Base-by-base conservation (phyloP, 306 rosid species). In the Luffa acutangula region DNA sequence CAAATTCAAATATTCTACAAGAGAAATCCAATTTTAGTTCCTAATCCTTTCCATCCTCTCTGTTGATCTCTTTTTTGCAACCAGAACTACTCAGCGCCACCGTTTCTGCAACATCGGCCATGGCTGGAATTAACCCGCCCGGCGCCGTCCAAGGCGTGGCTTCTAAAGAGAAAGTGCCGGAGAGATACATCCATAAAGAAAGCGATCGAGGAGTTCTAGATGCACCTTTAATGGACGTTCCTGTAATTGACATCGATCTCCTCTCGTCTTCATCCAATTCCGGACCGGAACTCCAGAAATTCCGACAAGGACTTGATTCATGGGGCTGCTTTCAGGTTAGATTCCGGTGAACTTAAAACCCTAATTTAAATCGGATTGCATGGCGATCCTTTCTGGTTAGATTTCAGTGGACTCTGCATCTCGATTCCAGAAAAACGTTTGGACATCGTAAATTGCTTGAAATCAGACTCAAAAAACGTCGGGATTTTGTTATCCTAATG, bases 291-390 rank as follows among this genome's bases (percentile, higher is more conserved):
- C 45, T 85, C 41, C 67, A 31, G 7, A 76, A 82, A 51, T 60
- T 85, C 51, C 59, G 72, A 21, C 63, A 63, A 12, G 85, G 80
- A 69, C 83, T 85, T 60, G 18, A 78, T 6, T 48, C 75, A 5
- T 83, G 87, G 80, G 87, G 89, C 57, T 86, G 87, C 85, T 79
- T 86, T 48, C 87, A 81, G 87, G 87, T 83, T 43, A 15, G 25
- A 51, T 53, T 37, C 51, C 73, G 6, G 2, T 42, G 5, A 8
- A 21, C 1, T 74, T 74, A 14, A 39, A 66, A 14, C 13, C 4
- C 51, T 66, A 36, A 34, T 6, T 15, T 58, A 36, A 6, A 58
- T 49, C 54, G 18, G 54, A 14, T 11, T 12, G 0, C 12, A 3
- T 4, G 10, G 13, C 13, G 3, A 46, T 57, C n/a, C n/a, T n/a